Evolutionary conservation across 176 grass and related monocot species (phyloP), one percentile per base, ranked within the genome.

Genomic region (Carex myosuroides): DNA sequence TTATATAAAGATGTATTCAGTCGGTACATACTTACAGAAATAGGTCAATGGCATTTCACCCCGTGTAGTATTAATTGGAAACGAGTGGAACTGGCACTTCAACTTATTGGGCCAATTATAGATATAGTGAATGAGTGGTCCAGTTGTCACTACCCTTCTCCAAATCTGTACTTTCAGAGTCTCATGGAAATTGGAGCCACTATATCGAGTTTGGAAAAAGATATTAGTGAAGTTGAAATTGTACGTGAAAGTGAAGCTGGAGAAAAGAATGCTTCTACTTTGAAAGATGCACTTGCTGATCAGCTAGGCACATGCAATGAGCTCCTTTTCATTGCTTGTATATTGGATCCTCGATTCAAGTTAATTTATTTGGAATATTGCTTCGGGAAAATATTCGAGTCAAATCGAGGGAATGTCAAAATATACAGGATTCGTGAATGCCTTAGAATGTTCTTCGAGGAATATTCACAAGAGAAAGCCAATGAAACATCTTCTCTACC

Each of bases 331-430:
- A 50, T 82, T 50, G 80, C 80, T 16, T 82, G 60, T 82, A 46
- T 82, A 67, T 26, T 82, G 41, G 80, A 82, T 26, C 80, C 80
- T 48, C 61, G 80, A 46, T 82, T 82, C 20, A 82, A 82, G 80
- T 82, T 82, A 30, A 12, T 82, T 32, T 82, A 30, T 53, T 41
- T 82, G 60, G 59, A 82, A 52, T 62, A 64, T 29, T 64, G 41
- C 63, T 64, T 82, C 30, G 42, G 44, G 48, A 76, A 76, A 76
- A 8, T 76, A 30, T 64, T 64, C n/a, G 80, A 82, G 21, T 26
- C 59, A 50, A 76, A 53, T 24, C 46, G 22, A 76, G 72, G n/a
- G 22, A 76, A 76, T 56, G 44, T 29, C 32, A 76, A 55, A 76
- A 76, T 76, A 22, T 76, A 76, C 24, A 56, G 72, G 72, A 76